phyloP scores from a whole-genome alignment of 169 alveolate species.

The Plasmodium berghei region DNA sequence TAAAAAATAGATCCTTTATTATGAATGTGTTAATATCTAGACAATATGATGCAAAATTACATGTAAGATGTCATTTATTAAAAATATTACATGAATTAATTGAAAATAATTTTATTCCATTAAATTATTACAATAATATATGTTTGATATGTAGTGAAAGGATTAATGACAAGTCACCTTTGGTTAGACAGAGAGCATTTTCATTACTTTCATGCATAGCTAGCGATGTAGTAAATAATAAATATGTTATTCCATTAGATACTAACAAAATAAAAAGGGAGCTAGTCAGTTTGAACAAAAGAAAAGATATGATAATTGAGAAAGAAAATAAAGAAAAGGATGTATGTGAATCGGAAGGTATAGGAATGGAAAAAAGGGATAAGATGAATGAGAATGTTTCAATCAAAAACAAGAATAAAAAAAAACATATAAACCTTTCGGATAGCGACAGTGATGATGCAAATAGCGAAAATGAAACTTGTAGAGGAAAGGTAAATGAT shows the following conservation, averaged over 20 bases:
- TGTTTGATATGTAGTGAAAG: conserved; percentile 80
- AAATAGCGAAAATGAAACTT: not conserved
- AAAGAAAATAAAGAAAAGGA: conserved; percentile 6
- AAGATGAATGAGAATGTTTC: not conserved
- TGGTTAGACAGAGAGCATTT: conserved; percentile 86
- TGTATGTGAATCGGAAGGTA: not conserved
- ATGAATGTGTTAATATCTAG: conserved; percentile 76
- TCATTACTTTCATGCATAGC: conserved; percentile 79
- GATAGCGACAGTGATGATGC: conserved; percentile 37
- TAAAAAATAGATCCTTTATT: conserved; percentile 41
- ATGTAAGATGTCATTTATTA: conserved; percentile 83
- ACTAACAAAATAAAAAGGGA: conserved; percentile 70
- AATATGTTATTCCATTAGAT: conserved; percentile 78
- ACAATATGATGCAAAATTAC: conserved; percentile 84
- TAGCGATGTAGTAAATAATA: conserved; percentile 78
- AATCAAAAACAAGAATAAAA: not conserved
- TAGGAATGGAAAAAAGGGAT: not conserved
- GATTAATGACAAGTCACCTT: conserved; percentile 83
- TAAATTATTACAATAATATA: conserved; percentile 77
- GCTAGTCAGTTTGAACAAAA: conserved; percentile 49
- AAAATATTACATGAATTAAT: conserved; percentile 81
- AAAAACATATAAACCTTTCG: conserved; percentile 46
- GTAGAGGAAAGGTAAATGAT: not conserved
- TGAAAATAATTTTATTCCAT: conserved; percentile 83
- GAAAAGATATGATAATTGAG: conserved; percentile 52